Percentiles rank a stretch among this genome's conserved stretches.
phyloP scores from a whole-genome alignment of 768 basidiomycete species.

The Pleurotus citrinopileatus region DNA sequence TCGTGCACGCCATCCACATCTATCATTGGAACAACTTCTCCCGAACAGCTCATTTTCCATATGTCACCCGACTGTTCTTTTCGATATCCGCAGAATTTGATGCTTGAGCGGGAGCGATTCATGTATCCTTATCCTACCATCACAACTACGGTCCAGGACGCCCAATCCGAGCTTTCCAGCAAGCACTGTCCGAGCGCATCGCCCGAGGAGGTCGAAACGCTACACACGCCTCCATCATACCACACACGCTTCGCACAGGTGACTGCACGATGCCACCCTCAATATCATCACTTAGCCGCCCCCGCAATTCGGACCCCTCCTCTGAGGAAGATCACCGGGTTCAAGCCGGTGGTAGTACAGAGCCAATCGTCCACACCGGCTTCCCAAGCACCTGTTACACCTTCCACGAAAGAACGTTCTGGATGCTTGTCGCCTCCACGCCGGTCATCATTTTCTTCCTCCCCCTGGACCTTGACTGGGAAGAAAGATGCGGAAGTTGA shows the following conservation, averaged over 20 bases:
- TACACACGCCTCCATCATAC: background rate
- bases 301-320: conserved; percentile 17
- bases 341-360: conserved; percentile 16
- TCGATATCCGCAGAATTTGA: conserved; percentile 17
- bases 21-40: conserved; percentile 55
- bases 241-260: background rate
- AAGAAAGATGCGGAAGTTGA: conserved; percentile 29
- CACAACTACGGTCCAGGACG: conserved; percentile 11
- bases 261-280: background rate
- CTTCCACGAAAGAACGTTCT: conserved; percentile 14
- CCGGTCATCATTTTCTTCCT: conserved; percentile 31
- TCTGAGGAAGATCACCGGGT: conserved; percentile 18
- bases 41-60: conserved; percentile 17
- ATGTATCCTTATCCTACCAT: conserved; percentile 37
- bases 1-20: conserved; percentile 38
- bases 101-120: conserved; percentile 29
- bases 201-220: conserved; percentile 3
- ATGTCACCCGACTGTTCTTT: conserved; percentile 14
- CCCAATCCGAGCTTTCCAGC: conserved; percentile 12
- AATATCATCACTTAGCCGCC: background rate
- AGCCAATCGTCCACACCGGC: conserved; percentile 10
- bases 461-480: conserved; percentile 35
- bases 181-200: conserved; percentile 11
- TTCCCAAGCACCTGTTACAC: conserved; percentile 3
- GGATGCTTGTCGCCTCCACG: conserved; percentile 29